phyloP scores from a whole-genome alignment of 805 yeast genomes.

The Pichia nanzhaoensis region DNA sequence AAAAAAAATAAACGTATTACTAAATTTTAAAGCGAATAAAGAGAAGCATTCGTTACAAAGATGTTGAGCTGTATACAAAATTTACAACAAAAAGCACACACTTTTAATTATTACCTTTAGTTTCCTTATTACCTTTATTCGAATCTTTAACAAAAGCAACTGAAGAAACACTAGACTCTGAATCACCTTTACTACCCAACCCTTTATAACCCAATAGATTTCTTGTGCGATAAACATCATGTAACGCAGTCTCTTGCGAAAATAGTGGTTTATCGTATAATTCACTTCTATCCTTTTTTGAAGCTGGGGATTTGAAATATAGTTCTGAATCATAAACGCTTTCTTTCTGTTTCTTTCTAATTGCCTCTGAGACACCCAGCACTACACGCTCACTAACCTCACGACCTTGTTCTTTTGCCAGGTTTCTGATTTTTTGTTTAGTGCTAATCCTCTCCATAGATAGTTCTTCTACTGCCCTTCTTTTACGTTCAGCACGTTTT shows the following conservation, averaged over 20 bases:
- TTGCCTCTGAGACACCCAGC: constrained; percentile 34
- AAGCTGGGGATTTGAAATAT: constrained; percentile 37
- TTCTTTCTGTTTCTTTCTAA: constrained; percentile 27
- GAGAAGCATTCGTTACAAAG: too few species aligned
- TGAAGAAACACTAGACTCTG: constrained; percentile 27
- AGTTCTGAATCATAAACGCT: constrained; percentile 54
- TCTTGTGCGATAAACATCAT: constrained; percentile 42
- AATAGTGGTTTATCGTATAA: constrained; percentile 57
- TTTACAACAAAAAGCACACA: not conserved
- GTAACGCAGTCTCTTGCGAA: constrained; percentile 43
- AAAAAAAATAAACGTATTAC: too few species aligned
- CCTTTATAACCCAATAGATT: constrained; percentile 13
- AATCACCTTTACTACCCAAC: constrained; percentile 18
- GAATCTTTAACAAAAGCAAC: constrained; percentile 24
- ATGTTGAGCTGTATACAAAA: too few species aligned
- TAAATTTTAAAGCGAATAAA: too few species aligned
- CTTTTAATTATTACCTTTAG: too few species aligned
- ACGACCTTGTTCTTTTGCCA: constrained; percentile 41
- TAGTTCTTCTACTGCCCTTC: constrained; percentile 42
- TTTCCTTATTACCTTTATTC: not conserved
- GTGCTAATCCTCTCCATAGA: constrained; percentile 38
- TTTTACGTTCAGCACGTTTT: constrained; percentile 38
- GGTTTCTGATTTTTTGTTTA: constrained; percentile 34
- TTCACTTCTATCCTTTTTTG: constrained; percentile 32
- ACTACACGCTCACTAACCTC: constrained; percentile 53